Evolutionary conservation across 345 rosid genomes (phyloP), one percentile per base, ranked within the genome.

Genomic region (Punica granatum): DNA sequence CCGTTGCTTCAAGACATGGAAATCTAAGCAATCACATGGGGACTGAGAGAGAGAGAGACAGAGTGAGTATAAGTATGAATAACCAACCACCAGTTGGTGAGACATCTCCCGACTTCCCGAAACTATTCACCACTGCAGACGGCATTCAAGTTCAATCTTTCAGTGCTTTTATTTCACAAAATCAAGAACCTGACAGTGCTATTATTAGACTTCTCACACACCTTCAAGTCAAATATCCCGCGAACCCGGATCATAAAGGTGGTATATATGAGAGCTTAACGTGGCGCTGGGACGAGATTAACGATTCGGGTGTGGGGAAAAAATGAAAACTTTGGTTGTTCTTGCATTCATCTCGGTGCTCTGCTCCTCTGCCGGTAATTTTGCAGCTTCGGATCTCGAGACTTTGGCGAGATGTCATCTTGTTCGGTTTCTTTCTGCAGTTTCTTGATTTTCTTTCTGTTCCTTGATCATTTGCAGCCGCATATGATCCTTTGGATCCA

Each of bases 401-500:
- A 53, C n/a, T 31, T 53, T 14, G 6, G 31, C 61, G 19, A 14
- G 7, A 8, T 18, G 1, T 26, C 19, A 12, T 26, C 5, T 56
- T 53, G 59, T 14, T 12, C 61, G 18, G 16, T 56, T 51, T 21
- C 58, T 7, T 51, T 51, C 54, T 30, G 1, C 33, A 10, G 34
- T 30, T 62, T 72, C 25, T 18, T 26, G 19, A 32, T 26, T 31
- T 11, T 43, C 49, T 49, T 74, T 26, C 35, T 13, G 49, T 31
- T 64, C 63, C 43, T 25, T 36, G 68, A 9, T 66, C 21, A 33
- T 73, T 33, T 75, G 75, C 84, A 92, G 98, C 79, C 76, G 98
- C 97, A 3, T 92, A 86, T 75, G 98, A 92, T 81, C 92, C 98
- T 25, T 43, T 92, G 78, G 98, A 90, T 82, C 98, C 98, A 14